Base-by-base conservation (phyloP, 169 alveolate genomes). In the Ichthyophthirius multifiliis region DNA sequence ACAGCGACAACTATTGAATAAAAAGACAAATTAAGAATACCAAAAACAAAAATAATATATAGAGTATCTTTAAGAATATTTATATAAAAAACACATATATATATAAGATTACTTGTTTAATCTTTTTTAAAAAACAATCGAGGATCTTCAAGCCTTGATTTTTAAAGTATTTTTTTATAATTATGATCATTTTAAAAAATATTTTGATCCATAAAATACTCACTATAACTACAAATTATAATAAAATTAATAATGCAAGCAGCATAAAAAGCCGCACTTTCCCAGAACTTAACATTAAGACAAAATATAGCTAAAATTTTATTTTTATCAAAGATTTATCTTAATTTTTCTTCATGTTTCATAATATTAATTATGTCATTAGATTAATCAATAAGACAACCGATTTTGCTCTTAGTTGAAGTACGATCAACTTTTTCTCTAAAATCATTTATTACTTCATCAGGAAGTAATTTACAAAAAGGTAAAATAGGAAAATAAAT, bases 391-490 rank as follows among this genome's bases (percentile, higher is more conserved):
- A 88, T 84, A 4, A 88, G 64, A 12, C 32, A 35, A 20, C 71
- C 86, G 41, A 88, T 73, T 84, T 88, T 83, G 13, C 83, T 73
- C 34, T 82, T 77, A 4, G 82, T 76, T 4, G 90, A 76, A 30
- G 89, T 76, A 35, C 89, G 83, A 32, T 75, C 86, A 41, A 88
- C 75, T 13, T 73, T 73, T 48, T 83, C 86, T 35, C 83, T 76
- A 73, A 88, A 88, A 23, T 84, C 89, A 30, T 75, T 81, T 74
- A 82, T 88, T 55, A 79, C 74, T 76, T 88, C 93, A 34, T 83
- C 85, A 1, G 89, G 80, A 20, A 88, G 44, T 62, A 83, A 75
- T 82, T 88, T 88, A 35, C 90, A 88, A 65, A 80, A 74, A 1
- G 93, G 93, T 5, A 85, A 78, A 76, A 88, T 76, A 46, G 86